Percentiles rank a stretch among this genome's conserved stretches.
Evolutionary conservation across 148 eudicot genomes (phyloP).

Genomic region (Chenopodium formosanum): DNA sequence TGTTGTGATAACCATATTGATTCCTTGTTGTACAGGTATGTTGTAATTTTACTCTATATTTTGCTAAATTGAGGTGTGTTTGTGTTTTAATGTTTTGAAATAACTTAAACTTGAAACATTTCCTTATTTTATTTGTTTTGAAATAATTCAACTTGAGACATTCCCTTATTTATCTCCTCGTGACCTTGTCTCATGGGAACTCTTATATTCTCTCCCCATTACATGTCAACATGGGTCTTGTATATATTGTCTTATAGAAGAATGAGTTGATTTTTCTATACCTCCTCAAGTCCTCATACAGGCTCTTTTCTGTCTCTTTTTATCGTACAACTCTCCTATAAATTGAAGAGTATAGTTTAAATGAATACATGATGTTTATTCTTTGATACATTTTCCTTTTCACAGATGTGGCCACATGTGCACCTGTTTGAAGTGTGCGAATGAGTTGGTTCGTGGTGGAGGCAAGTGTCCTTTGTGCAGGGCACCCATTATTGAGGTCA

Average conservation of each 20-base stretch:
- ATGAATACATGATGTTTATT: background rate
- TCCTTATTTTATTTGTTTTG: no score
- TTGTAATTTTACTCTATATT: no score
- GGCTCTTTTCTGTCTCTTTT: background rate
- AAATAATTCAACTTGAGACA: background rate
- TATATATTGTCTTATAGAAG: no score
- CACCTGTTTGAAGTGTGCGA: conserved; percentile 89
- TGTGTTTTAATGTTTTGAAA: background rate
- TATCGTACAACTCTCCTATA: background rate
- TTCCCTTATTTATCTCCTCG: no score
- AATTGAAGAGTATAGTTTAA: no score
- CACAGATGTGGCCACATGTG: conserved; percentile 99
- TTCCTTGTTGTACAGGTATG: conserved; percentile 91
- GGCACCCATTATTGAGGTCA: conserved; percentile 90
- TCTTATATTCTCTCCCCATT: no score
- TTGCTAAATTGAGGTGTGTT: no score
- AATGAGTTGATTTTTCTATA: no score
- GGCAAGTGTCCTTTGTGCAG: conserved; percentile 98
- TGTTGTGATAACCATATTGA: conserved; percentile 95
- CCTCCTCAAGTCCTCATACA: no score
- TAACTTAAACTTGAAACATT: no score
- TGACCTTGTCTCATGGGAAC: no score
- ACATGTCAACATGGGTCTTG: no score
- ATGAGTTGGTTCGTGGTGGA: conserved; percentile 82
- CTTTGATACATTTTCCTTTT: conserved; percentile 8